phyloP scores from a whole-genome alignment of 257 asterid species.

The Nicotiana sylvestris region DNA sequence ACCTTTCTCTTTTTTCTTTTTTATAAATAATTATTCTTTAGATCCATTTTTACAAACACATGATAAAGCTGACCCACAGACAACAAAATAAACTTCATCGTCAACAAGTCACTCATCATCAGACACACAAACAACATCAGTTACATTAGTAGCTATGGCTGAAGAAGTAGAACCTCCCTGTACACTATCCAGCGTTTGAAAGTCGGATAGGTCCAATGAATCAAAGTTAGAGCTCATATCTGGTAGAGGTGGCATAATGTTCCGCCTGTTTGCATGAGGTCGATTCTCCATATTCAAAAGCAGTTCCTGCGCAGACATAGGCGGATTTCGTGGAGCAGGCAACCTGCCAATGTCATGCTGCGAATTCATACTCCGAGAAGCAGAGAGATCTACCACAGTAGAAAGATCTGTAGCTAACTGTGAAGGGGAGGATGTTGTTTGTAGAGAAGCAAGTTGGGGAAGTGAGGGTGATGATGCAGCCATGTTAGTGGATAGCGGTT shows the following conservation, averaged over 20 bases:
- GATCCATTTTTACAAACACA: neutral
- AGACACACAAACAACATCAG: slow-evolving; percentile 58
- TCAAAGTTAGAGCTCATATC: slow-evolving; percentile 4
- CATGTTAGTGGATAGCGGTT: slow-evolving; percentile 9
- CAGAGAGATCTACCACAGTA: neutral
- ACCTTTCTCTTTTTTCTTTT: neutral
- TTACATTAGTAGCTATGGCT: slow-evolving; percentile 24
- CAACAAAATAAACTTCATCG: neutral
- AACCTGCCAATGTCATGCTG: slow-evolving; percentile 16
- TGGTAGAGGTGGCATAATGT: slow-evolving; percentile 16
- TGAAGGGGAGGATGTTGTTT: neutral
- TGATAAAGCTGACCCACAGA: neutral
- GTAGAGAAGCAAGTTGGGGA: slow-evolving; percentile 16
- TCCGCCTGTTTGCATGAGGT: slow-evolving; percentile 10
- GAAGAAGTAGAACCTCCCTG: slow-evolving; percentile 23
- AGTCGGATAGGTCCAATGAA: slow-evolving; percentile 28
- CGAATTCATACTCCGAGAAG: slow-evolving; percentile 7
- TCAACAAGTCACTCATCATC: slow-evolving; percentile 45
- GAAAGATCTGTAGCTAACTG: too few relatives aligned
- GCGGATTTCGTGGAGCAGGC: neutral
- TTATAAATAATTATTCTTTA: too few relatives aligned
- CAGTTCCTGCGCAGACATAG: slow-evolving; percentile 23
- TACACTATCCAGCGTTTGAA: slow-evolving; percentile 22
- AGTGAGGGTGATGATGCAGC: slow-evolving; percentile 20
- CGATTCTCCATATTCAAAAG: slow-evolving; percentile 25